Evolutionary conservation across 106 monocot species (phyloP), one percentile per base, ranked within the genome.

Genomic region (Dioscorea dumetorum): DNA sequence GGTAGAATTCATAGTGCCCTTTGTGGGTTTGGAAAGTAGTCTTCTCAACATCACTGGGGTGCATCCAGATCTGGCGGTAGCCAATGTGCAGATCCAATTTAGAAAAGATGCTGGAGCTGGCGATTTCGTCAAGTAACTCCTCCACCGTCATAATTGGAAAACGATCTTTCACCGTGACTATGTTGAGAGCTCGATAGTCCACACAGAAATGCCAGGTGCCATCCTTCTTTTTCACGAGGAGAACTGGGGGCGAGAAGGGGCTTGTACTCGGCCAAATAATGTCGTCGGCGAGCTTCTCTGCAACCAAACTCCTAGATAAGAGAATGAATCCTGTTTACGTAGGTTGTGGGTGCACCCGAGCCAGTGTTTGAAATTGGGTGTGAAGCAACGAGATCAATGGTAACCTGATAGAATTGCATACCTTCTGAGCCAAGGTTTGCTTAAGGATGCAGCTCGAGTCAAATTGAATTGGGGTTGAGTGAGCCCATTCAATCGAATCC

Each of bases 81-180:
- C 65, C 65, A 7, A 48, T 6, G 0, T 41, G 33, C 1, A 74
- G 34, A 24, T 74, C 73, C 5, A 74, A 8, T 57, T 74, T 74
- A 16, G 73, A 66, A 22, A 74, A 74, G 8, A 65, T 15, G 0
- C 0, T 0, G 20, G 65, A 57, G 9, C 35, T 13, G 23, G 58
- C 41, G 21, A 66, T 23, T 15, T 74, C 57, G n/a, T 74, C 73
- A 10, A 74, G 21, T 20, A 73, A 66, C 35, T 65, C 73, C 13
- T 73, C 73, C 3, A 66, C 8, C 6, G 48, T 57, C 2, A 56
- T 50, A 19, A 72, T 72, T 8, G 62, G 72, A 33, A 72, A 72
- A 4, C 53, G 23, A 31, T 62, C 49, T 19, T 67, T 67, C 4
- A 67, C 50, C 0, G 49, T 67, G 56, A 68, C 33, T 1, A 3